These are phyloP conservation scores for Xylariaceae sp. DNA, from an alignment of 2,329 filamentous ascomycete species.

Conservation along the genomic window DNA sequence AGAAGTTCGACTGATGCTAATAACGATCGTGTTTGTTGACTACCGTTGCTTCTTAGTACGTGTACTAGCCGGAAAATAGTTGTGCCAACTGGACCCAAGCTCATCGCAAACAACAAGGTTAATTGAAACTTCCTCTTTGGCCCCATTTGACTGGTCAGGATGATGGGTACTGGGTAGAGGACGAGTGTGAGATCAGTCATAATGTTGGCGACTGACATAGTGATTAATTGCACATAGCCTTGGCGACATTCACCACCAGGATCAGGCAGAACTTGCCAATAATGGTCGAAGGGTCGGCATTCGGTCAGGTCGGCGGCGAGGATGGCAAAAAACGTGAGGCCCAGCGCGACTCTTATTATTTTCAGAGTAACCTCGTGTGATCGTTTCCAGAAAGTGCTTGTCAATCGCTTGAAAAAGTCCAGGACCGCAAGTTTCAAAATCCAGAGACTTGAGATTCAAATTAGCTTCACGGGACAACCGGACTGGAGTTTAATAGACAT, in stretches of 20 bases:
- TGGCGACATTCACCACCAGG: constrained; percentile 83
- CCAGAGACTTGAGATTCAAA: constrained; percentile 68
- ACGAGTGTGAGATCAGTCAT: constrained; percentile 86
- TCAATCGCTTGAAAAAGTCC: constrained; percentile 87
- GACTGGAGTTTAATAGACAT: background rate
- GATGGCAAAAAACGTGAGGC: constrained; percentile 76
- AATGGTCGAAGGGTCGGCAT: constrained; percentile 72
- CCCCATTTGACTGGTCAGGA: constrained; percentile 73
- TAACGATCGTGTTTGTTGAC: constrained; percentile 84
- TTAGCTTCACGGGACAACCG: constrained; percentile 12
- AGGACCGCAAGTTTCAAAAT: constrained; percentile 85
- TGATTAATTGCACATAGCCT: constrained; percentile 81
- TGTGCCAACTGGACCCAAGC: constrained; percentile 73
- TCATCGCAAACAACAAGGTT: constrained; percentile 77
- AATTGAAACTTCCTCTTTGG: constrained; percentile 77
- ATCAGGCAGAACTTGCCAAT: constrained; percentile 82
- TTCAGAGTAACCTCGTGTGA: constrained; percentile 71
- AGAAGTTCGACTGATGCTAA: constrained; percentile 88
- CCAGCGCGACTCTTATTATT: constrained; percentile 71
- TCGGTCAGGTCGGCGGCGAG: constrained; percentile 79
- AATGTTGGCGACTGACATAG: constrained; percentile 86
- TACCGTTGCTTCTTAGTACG: constrained; percentile 67
- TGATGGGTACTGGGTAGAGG: constrained; percentile 84
- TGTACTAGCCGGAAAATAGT: constrained; percentile 79
- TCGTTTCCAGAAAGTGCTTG: constrained; percentile 75